phyloP scores from a whole-genome alignment of 345 rosid species.

The Noccaea bulbosa region DNA sequence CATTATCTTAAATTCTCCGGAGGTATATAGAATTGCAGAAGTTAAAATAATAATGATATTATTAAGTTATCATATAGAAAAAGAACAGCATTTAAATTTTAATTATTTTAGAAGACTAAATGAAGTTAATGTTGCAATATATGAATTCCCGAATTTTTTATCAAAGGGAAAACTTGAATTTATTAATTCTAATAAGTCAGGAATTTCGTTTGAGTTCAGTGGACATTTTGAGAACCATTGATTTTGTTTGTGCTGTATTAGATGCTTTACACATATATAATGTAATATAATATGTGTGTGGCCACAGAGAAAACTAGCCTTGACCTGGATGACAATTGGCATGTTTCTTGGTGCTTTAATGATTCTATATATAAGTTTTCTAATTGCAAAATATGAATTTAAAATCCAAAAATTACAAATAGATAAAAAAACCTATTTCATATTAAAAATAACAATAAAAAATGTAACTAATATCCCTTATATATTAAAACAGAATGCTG shows the following conservation, averaged over 20 bases:
- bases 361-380: neutral
- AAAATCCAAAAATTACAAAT: neutral
- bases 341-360: conserved; percentile 34
- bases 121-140: neutral
- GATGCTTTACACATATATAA: conserved; percentile 38
- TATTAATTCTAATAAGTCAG: neutral
- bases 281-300: conserved; percentile 25
- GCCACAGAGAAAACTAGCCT: conserved; percentile 37
- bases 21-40: neutral
- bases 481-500: too few relatives aligned
- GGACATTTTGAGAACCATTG: conserved; percentile 27
- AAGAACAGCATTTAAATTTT: neutral
- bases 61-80: neutral
- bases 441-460: too few relatives aligned
- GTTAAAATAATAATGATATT: neutral
- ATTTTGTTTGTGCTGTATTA: conserved; percentile 38
- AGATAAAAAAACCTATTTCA: neutral
- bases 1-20: conserved; percentile 6
- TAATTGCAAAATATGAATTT: neutral
- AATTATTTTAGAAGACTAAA: conserved; percentile 5
- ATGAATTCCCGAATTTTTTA: neutral
- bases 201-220: conserved; percentile 30
- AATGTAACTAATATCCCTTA: too few relatives aligned
- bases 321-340: conserved; percentile 45
- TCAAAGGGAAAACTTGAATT: neutral